Conservation (phyloP, 2,329 filamentous ascomycete genomes). For the Colletotrichum filicis region DNA sequence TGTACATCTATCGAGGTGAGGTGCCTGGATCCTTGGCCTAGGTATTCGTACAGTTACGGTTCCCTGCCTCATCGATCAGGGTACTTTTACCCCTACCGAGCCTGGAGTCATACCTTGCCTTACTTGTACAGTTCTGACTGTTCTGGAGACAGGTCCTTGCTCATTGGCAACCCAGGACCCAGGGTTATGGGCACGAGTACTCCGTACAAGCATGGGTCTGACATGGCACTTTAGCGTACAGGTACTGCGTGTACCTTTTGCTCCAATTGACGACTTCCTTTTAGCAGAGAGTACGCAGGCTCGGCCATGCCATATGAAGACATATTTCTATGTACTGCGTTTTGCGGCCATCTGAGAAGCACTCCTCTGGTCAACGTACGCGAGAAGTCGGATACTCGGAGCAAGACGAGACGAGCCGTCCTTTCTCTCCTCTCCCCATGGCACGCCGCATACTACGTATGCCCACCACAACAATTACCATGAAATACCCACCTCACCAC, state of each 20-base stretch:
- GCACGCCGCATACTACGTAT: background rate
- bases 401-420: constrained; percentile 10
- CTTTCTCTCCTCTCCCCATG: background rate
- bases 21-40: background rate
- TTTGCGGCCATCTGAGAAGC: constrained; percentile 4
- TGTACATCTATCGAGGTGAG: constrained; percentile 4
- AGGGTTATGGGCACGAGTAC: constrained; percentile 1
- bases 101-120: background rate
- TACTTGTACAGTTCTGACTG: background rate
- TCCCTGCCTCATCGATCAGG: background rate
- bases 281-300: background rate
- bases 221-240: constrained; percentile 20
- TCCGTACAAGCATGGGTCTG: background rate
- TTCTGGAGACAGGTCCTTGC: constrained; percentile 7
- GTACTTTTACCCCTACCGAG: background rate
- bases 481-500: background rate
- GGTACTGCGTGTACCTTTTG: background rate
- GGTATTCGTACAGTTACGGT: background rate
- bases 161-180: constrained; percentile 14
- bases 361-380: background rate
- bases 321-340: background rate
- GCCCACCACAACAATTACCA: background rate
- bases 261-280: background rate
- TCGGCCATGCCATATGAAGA: background rate
- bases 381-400: background rate